Evolutionary conservation across 495 filamentous ascomycete species (phyloP).

Genomic region (Neurospora sp.): DNA sequence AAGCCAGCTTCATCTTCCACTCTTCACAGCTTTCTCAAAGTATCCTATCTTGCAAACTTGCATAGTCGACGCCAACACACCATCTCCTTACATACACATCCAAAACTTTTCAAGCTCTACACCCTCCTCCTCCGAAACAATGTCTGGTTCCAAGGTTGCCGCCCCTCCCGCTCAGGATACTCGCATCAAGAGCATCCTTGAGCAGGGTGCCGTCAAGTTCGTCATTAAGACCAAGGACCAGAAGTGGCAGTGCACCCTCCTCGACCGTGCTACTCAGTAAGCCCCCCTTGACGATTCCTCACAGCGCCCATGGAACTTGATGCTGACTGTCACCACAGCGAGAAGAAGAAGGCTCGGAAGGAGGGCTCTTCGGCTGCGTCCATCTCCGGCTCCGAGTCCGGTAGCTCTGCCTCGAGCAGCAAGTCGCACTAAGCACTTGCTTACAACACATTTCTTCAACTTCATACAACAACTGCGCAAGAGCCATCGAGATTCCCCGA

Average conservation of each 20-base stretch:
- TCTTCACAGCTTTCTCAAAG: not conserved
- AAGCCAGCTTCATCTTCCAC: not conserved
- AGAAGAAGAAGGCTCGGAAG: constrained; percentile 19
- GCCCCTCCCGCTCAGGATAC: constrained; percentile 8
- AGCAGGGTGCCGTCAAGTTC: constrained; percentile 30
- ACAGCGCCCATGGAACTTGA: not conserved
- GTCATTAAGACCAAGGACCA: constrained; percentile 30
- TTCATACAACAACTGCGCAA: not conserved
- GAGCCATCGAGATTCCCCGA: not conserved
- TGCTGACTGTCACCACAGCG: constrained; percentile 15
- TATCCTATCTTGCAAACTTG: not conserved
- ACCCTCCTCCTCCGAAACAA: not conserved
- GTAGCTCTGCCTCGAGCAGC: constrained; percentile 16
- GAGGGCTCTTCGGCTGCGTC: constrained; percentile 15
- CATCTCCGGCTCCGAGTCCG: constrained; percentile 20
- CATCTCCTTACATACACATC: not conserved
- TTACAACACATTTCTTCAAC: not conserved
- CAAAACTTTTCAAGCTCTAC: constrained; percentile 2
- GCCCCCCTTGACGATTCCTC: not conserved
- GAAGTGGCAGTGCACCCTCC: constrained; percentile 31
- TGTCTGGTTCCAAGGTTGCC: not conserved
- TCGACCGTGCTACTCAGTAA: constrained; percentile 35
- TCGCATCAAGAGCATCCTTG: constrained; percentile 24
- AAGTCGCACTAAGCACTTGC: constrained; percentile 14
- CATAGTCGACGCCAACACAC: not conserved